Evolutionary conservation across 2,329 filamentous ascomycete species (phyloP), one percentile per base, ranked within the genome.

Genomic region (Blastomyces parvus): DNA sequence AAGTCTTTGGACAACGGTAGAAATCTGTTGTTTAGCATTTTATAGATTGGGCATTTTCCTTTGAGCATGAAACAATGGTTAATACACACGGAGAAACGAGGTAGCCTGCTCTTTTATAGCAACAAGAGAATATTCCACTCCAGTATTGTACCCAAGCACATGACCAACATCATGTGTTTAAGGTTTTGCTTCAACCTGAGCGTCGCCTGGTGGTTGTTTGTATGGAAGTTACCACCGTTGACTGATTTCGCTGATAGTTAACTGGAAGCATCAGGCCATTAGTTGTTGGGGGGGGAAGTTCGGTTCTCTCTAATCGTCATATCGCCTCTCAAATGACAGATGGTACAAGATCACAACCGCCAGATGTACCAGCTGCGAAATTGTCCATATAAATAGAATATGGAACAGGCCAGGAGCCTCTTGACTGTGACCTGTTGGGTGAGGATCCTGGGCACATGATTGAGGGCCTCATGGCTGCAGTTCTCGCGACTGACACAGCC

Each of bases 91-190:
- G 19, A 48, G 22, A 48, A 9, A 19, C 19, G 25, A 48, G 27
- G 48, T 36, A 48, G 11, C 3, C 9, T 2, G 8, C 13, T 17
- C 42, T 30, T 59, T 59, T 59, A 59, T 59, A 59, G 42, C 42
- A 27, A 46, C 9, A 19, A 38, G 44, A 22, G 11, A 13, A 36
- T n/a, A 48, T 13, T 48, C 25, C 36, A 38, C 36, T 48, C 25
- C 36, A 38, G 9, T 38, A 48, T 59, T 46, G 9, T 33, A 13
- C 13, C 17, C 33, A 59, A 59, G 36, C 58, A 59, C 58, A 59
- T 59, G 58, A 59, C 42, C 17, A 17, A 30, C n/a, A 19, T 48
- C 58, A 59, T 59, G 58, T 59, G 40, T 19, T 59, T 48, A 27
- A 33, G 40, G 7, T 59, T 27, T n/a, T 22, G 58, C 58, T 2